Base-by-base conservation (phyloP, 129 eudicot species). In the Sambucus nigra region DNA sequence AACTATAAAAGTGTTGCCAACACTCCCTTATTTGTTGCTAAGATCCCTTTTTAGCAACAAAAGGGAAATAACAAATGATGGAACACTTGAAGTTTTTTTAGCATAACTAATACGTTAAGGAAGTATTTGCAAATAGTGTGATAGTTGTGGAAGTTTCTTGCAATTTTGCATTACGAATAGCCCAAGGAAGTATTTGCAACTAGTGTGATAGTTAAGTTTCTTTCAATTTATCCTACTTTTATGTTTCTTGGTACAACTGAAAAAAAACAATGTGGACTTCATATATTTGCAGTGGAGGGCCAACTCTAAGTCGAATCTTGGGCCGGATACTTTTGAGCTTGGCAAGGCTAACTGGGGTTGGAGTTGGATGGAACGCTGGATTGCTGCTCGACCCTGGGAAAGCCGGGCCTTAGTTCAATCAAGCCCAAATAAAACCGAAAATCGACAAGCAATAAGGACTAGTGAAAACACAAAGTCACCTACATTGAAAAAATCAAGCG, bases 321-420 rank as follows among this genome's bases (percentile, higher is more conserved):
- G 77, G 32, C 25, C 57, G 21, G 55, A 49, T 48, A 72, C 73
- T 66, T 50, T 66, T 5, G 75, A 75, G 41, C 67, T 82, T 8
- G 79, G 82, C 35, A 73, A 85, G 20, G 75, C 81, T 25, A 74
- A 82, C 47, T 92, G 99, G 99, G 99, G 96, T n/a, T 92, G 99
- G 99, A 92, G 94, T 71, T 86, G 96, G 96, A 92, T 68, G 78
- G 99, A 86, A 54, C 80, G 99, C 25, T 92, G 96, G 99, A 71
- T 92, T 38, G 94, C 92, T 66, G 94, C 96, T 68, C 82, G 81
- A 1, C 96, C 96, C 39, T 92, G 96, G 96, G 99, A 92, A 73
- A 80, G 66, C 63, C 82, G 87, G 62, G 74, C 73, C 57, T 26
- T 66, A 31, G 67, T 51, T 20, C 77, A 41, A 51, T 64, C 76